Conservation (phyloP, 495 filamentous ascomycete species). For the Penicillium desertorum region DNA sequence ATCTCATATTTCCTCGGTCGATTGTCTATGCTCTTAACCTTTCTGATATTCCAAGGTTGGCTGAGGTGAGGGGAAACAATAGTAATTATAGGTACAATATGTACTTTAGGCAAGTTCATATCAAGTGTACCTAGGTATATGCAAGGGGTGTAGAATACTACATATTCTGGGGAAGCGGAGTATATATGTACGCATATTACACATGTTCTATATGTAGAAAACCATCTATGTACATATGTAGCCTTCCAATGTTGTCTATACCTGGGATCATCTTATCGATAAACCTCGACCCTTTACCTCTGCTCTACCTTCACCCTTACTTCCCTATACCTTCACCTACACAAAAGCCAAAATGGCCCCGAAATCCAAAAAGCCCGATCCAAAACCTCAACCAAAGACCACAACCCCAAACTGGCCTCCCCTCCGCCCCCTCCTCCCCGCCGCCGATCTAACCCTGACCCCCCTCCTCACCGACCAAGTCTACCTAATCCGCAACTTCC, state of each 20-base stretch:
- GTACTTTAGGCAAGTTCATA: not conserved
- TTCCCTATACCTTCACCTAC: not conserved
- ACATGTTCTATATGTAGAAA: no score
- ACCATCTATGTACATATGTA: no score
- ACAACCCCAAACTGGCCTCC: conserved; percentile 69
- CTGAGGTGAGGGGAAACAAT: conserved; percentile 5
- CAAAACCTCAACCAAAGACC: conserved; percentile 21
- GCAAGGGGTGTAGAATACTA: not conserved
- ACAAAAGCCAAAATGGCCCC: conserved; percentile 19
- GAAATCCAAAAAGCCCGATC: conserved; percentile 27
- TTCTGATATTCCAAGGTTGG: conserved; percentile 7
- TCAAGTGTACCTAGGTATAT: not conserved
- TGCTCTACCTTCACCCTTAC: not conserved
- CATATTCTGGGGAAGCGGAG: conserved; percentile 7
- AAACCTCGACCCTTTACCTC: not conserved
- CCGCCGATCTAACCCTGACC: conserved; percentile 60
- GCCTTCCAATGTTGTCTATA: no score
- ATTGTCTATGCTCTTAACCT: conserved; percentile 19
- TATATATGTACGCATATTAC: not conserved
- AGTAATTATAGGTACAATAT: not conserved
- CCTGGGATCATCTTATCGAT: conserved; percentile 7
- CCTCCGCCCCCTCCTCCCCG: conserved; percentile 70
- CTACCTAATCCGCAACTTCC: conserved; percentile 73
- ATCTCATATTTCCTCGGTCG: not conserved
- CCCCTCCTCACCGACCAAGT: conserved; percentile 67